Percentiles rank a stretch among this genome's conserved stretches.
Evolutionary conservation across 768 basidiomycete genomes (phyloP).

Genomic region (Suillus decipiens): DNA sequence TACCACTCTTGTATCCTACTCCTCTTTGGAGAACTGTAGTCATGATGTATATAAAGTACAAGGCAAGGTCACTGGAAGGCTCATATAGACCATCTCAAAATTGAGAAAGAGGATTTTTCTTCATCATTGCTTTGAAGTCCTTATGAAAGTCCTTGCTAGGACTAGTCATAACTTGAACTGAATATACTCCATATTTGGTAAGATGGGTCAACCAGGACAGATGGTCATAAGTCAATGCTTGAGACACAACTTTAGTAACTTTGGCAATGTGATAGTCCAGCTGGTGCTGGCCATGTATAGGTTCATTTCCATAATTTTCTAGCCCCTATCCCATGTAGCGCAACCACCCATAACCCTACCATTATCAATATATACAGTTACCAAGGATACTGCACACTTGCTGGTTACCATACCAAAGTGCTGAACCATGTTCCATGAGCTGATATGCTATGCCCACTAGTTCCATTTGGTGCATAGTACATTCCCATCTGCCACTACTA

Average conservation of each 20-base stretch:
- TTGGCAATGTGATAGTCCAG: too few relatives aligned
- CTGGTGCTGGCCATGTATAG: too few relatives aligned
- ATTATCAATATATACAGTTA: too few relatives aligned
- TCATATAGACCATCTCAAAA: constrained; percentile 80
- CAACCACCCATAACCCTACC: too few relatives aligned
- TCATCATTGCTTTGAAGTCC: constrained; percentile 83
- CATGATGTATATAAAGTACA: not conserved
- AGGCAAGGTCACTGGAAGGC: constrained; percentile 21
- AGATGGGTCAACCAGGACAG: not conserved
- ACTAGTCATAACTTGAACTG: constrained; percentile 48
- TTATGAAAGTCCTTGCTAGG: constrained; percentile 58
- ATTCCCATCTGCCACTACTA: too few relatives aligned
- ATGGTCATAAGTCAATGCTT: not conserved
- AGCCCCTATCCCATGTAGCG: too few relatives aligned
- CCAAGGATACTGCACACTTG: too few relatives aligned
- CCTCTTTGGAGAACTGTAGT: constrained; percentile 68
- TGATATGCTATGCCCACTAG: too few relatives aligned
- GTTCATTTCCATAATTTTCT: too few relatives aligned
- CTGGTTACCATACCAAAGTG: too few relatives aligned
- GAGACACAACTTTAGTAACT: not conserved
- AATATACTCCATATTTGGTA: constrained; percentile 16
- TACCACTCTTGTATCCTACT: constrained; percentile 66
- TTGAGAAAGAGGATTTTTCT: constrained; percentile 81
- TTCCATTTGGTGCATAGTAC: too few relatives aligned
- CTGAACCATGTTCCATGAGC: too few relatives aligned